Evolutionary conservation across 23 red algal species (phyloP), one percentile per base, ranked within the genome.

Genomic region (Gracilaria vermiculophylla): DNA sequence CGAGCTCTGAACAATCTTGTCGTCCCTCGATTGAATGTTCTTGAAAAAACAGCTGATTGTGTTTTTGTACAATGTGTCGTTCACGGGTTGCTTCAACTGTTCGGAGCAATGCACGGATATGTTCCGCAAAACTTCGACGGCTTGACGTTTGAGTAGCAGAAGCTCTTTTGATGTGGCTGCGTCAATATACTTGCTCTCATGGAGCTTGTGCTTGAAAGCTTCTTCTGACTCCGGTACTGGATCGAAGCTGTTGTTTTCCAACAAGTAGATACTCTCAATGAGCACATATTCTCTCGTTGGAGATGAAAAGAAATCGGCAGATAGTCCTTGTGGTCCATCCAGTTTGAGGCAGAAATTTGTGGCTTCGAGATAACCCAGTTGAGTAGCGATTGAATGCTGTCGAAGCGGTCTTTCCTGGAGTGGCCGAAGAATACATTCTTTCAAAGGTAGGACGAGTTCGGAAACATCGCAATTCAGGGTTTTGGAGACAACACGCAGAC

Each of bases 161-260:
- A 95, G 60, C 31, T 77, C 58, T 23, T 44, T 77, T 36, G 65
- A 66, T 8, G 53, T 82, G 28, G 47, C 55, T 19, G 57, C 39
- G 24, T 94, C 61, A 20, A 94, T 53, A 53, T 95, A 78, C 60
- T 92, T 92, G 80, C 94, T 93, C 50, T 99, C 92, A 47, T 88
- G 56, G 15, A 95, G 80, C 48, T 90, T 93, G 54, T 91, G 71
- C 24, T 88, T 82, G 54, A 84, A 82, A 20, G 66, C 84, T 17
- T 95, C 92, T 39, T 99, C 97, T 6, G 91, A 90, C 62, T 99
- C 97, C 4, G 84, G 81, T 25, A 99, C 74, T 19, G 69, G 57
- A 44, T 84, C 87, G 29, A 94, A 81, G 2, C 82, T 84, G 37
- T 79, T 34, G 81, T 99, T 90, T 35, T 99, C 93, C 17, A 85